Base-by-base conservation (phyloP, 2,329 filamentous ascomycete genomes). In the Tolypocladium nubicola region DNA sequence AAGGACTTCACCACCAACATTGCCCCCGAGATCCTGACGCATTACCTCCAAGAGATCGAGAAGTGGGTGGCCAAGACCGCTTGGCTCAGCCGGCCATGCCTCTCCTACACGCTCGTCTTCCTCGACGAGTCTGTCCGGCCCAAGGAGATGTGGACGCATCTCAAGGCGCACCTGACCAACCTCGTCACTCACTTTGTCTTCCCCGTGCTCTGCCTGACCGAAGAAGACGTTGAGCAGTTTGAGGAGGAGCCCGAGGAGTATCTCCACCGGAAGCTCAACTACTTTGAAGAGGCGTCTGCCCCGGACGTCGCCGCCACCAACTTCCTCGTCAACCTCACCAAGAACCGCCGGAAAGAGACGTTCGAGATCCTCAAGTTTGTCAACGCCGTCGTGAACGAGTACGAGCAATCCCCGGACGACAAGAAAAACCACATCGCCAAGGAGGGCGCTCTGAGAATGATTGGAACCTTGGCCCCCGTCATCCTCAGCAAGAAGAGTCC, bases 401-500 rank as follows among this genome's bases (percentile, higher is more conserved):
- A 97, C 71, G 94, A 97, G 69, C 74, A 79, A 64, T 87, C 89
- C 0, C 82, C 90, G 9, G 90, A 93, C 53, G 88, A 89, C 61
- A 87, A 94, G 76, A 97, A 97, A 81, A 90, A 93, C 71, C 90
- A 95, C 59, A 81, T 95, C 56, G 90, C 94, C 70, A 99, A 99
- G 79, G 94, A 99, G 73, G 94, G 94, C 67, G 94, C 94, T 53
- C 74, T 99, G 68, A 84, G 94, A 61, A 97, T 99, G 90, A 97
- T 99, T 68, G 94, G 92, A 33, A 97, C 93, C 1, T 78, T 99
- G 52, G 90, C 94, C 0, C 89, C 90, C 38, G 93, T 99, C 55
- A 95, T 99, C 53, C 80, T 99, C 40, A 90, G 91, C 64, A 99
- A 97, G 81, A 97, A 97, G 81, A 97, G 92, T 68, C 94, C 94